Evolutionary conservation across 257 asterid species (phyloP), one percentile per base, ranked within the genome.

Genomic region (Ehretia macrophylla): DNA sequence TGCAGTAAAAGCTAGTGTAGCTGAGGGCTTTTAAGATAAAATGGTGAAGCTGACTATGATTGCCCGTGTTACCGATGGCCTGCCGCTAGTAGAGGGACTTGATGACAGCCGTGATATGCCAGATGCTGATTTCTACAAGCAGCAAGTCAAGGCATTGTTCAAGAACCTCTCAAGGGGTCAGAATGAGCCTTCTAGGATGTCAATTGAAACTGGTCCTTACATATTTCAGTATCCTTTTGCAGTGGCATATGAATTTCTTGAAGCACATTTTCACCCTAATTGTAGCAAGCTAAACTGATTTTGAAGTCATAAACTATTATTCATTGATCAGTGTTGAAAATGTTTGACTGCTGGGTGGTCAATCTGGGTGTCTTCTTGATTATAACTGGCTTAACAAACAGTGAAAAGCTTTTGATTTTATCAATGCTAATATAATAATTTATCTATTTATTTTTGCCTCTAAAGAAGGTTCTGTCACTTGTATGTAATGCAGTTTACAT

Each of bases 21-120:
- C 56, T 9, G 6, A 49, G 79, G 72, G 77, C 75, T 73, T 66
- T 53, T 67, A 60, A 68, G 37, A 56, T 58, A 72, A 81, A 75
- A 88, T 91, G 98, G 96, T 91, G 79, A 91, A 91, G 64, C 65
- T 91, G 74, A 91, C 98, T 14, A 71, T 91, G 98, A 84, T 91
- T 69, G 93, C 96, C 68, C 96, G 98, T 73, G 94, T 91, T 54
- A 88, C 90, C 55, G 98, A 91, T 79, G 98, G 98, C 62, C 95
- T 91, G 64, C 96, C 85, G 0, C 67, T 91, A 56, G 98, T 75
- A 51, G 98, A 91, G 80, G 98, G 96, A 46, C 77, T 91, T 72
- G 98, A 91, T 63, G 98, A 91, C 72, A 87, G 90, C 35, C 90
- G 98, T 54, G 98, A 88, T 64, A 68, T 91, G 70, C 87, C 88